These are phyloP conservation scores for Stramenopiles sp. DNA, from an alignment of 352 stramenopile genomes.

Conservation along the genomic window DNA sequence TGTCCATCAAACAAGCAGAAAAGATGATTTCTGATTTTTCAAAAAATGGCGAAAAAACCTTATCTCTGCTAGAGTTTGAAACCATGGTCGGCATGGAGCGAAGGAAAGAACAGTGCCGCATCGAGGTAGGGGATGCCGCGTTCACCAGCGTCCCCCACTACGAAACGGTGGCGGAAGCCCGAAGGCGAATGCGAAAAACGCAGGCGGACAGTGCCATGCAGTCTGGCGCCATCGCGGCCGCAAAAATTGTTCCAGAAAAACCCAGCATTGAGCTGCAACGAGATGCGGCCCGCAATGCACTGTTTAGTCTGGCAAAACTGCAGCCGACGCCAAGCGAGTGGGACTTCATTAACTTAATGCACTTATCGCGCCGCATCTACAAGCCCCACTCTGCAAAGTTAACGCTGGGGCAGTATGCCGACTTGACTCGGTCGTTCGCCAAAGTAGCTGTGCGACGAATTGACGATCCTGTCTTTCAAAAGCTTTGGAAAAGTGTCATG, in stretches of 20 bases:
- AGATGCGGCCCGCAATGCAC: background rate
- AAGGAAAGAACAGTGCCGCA: background rate
- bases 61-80: background rate
- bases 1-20: background rate
- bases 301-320: background rate
- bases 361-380: background rate
- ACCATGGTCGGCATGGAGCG: background rate
- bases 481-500: background rate
- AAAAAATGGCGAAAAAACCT: background rate
- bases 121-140: background rate
- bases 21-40: background rate
- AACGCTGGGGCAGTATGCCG: background rate
- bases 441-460: background rate
- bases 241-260: background rate
- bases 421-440: background rate
- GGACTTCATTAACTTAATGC: background rate
- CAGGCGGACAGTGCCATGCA: background rate
- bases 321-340: background rate
- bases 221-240: no score
- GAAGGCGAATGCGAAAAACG: background rate
- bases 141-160: background rate
- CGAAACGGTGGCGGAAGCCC: background rate
- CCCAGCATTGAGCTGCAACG: background rate
- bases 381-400: background rate
- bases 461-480: background rate